Conservation (phyloP, 2,329 filamentous ascomycete genomes). For the Aotearoamyces nothofagi region DNA sequence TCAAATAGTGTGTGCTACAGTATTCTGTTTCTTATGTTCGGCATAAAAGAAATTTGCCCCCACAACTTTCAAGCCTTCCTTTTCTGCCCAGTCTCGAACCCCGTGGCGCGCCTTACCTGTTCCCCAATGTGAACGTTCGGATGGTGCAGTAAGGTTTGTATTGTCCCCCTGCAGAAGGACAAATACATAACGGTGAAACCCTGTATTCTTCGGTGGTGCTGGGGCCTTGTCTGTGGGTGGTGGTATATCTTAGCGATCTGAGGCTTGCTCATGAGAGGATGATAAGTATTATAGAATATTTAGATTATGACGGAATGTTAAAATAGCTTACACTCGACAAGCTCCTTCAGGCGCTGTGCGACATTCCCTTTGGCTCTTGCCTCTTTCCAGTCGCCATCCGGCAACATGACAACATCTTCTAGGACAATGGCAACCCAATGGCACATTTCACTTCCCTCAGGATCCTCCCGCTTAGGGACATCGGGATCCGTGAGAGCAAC, state of each 20-base stretch:
- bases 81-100: slow-evolving; percentile 31
- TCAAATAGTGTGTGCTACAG: too few relatives aligned
- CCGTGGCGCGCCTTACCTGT: slow-evolving; percentile 31
- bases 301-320: not conserved
- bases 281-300: slow-evolving; percentile 5
- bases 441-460: slow-evolving; percentile 40
- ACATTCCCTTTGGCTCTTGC: not conserved
- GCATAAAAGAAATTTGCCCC: slow-evolving; percentile 23
- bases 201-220: slow-evolving; percentile 36
- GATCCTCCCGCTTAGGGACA: slow-evolving; percentile 35
- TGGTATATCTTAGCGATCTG: not conserved
- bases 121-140: slow-evolving; percentile 38
- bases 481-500: slow-evolving; percentile 41
- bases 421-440: slow-evolving; percentile 29
- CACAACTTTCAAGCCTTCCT: slow-evolving; percentile 30
- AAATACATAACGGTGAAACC: slow-evolving; percentile 41
- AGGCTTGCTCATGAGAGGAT: slow-evolving; percentile 4
- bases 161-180: slow-evolving; percentile 28
- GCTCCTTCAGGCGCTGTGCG: slow-evolving; percentile 2
- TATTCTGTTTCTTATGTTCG: slow-evolving; percentile 30
- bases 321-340: slow-evolving; percentile 10
- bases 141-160: slow-evolving; percentile 27
- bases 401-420: too few relatives aligned
- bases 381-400: not conserved
- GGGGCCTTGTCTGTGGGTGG: slow-evolving; percentile 31